These are phyloP conservation scores for Prunus armeniaca DNA, from an alignment of 306 rosid genomes.

Conservation along the genomic window DNA sequence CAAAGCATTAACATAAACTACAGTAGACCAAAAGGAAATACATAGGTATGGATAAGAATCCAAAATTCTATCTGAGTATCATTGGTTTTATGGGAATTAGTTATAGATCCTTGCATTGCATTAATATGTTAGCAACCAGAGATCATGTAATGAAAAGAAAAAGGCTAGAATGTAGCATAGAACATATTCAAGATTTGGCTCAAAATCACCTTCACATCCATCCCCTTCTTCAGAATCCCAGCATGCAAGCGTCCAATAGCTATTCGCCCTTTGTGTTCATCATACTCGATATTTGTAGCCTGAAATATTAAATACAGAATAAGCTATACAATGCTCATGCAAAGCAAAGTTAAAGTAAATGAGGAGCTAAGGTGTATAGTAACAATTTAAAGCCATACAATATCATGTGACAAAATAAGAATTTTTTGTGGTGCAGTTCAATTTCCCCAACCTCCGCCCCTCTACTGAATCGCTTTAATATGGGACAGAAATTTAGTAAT, in stretches of 20 bases:
- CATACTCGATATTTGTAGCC: constrained; percentile 88
- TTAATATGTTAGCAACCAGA: not conserved
- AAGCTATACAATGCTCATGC: not conserved
- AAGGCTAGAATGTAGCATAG: constrained; percentile 13
- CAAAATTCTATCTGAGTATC: not conserved
- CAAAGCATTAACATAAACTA: not conserved
- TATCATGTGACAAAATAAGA: not conserved
- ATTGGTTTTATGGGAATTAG: not conserved
- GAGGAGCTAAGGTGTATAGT: not conserved
- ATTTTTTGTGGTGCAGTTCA: not conserved
- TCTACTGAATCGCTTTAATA: too few relatives aligned
- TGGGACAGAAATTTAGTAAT: not conserved
- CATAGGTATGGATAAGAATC: not conserved
- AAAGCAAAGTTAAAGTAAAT: not conserved
- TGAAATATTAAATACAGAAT: constrained; percentile 19
- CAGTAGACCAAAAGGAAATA: not conserved
- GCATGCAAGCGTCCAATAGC: constrained; percentile 99
- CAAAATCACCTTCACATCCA: constrained; percentile 80
- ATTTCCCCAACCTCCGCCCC: not conserved
- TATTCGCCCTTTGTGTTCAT: constrained; percentile 96
- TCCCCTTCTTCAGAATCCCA: constrained; percentile 69
- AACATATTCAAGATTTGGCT: constrained; percentile 21
- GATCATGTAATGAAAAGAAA: constrained; percentile 8
- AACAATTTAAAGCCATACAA: not conserved
- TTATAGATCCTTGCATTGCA: not conserved